Evolutionary conservation across 495 filamentous ascomycete species (phyloP), one percentile per base, ranked within the genome.

Genomic region (Neurospora sp.): DNA sequence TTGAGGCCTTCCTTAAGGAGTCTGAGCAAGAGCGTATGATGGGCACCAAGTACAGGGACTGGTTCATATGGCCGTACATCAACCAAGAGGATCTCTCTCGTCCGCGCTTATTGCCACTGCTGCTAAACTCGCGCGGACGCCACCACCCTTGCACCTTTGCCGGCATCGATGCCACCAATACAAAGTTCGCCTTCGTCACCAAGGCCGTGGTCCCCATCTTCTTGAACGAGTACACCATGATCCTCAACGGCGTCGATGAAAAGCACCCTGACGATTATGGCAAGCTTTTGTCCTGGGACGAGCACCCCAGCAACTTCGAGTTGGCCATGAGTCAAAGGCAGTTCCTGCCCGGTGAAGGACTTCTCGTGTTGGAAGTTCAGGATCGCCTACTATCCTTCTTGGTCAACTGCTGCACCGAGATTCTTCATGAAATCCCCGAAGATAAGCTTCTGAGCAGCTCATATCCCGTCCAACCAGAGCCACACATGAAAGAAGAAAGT

Each of bases 51-150:
- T 75, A 69, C 77, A 69, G 73, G 40, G 37, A 75, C 48, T 4
- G 46, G 7, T 89, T 80, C 42, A 71, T 87, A 41, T 88, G 84
- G 82, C 89, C 89, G 0, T 82, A 84, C 70, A 85, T 90, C 77
- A 91, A 91, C 73, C 81, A 85, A 39, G 87, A 90, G 72, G 88
- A 90, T 76, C 77, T 90, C 6, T 70, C 70, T 12, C 79, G 83
- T 23, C 79, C 82, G 0, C 84, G 81, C 62, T 72, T 78, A 1
- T 71, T 90, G 10, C 79, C 82, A 0, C 75, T 90, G 23, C 79
- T 90, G 5, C 75, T 91, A 2, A 85, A 88, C 39, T 70, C 85
- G 0, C 80, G 89, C 3, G 84, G 78, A 16, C 83, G 86, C 4
- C 71, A 87, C 74, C 74, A 69, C 46, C 87, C 88, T 0, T 78